Percentiles rank a stretch among this genome's conserved stretches.
Evolutionary conservation across 1,284 basidiomycete species (phyloP).

Genomic region (Cryptococcus jaspeensis): DNA sequence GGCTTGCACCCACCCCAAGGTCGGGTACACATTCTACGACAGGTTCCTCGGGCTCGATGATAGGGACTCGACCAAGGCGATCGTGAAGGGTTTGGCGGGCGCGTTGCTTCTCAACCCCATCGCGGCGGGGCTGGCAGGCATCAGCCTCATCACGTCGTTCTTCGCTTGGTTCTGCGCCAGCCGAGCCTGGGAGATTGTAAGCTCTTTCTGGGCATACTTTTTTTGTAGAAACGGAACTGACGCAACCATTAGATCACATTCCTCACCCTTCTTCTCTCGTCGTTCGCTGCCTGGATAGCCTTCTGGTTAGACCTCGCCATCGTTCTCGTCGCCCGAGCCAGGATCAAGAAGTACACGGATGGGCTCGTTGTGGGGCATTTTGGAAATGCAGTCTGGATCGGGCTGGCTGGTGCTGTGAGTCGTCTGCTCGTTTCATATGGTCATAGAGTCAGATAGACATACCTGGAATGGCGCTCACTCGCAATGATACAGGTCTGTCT

Average conservation of each 20-base stretch:
- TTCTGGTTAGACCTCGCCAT: conserved; percentile 36
- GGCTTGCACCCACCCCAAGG: conserved; percentile 27
- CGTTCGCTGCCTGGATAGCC: conserved; percentile 32
- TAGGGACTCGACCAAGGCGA: conserved; percentile 3
- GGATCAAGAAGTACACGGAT: conserved; percentile 28
- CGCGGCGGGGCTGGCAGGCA: conserved; percentile 34
- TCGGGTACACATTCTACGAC: conserved; percentile 38
- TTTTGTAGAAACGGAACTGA: not conserved
- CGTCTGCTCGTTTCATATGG: not conserved
- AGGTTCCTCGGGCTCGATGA: conserved; percentile 20
- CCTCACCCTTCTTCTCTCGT: conserved; percentile 29
- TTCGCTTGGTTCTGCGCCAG: conserved; percentile 35
- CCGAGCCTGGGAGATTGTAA: conserved; percentile 34
- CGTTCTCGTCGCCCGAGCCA: conserved; percentile 30
- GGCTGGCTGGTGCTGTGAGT: conserved; percentile 41
- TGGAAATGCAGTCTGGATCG: conserved; percentile 43
- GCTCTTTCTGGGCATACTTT: too few relatives aligned
- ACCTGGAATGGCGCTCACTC: not conserved
- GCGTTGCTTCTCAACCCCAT: conserved; percentile 41
- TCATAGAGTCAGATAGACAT: too few relatives aligned
- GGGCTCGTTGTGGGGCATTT: conserved; percentile 27
- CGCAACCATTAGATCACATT: conserved; percentile 26
- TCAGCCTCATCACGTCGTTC: conserved; percentile 32
- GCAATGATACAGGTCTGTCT: not conserved
- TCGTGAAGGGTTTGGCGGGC: conserved; percentile 23